Evolutionary conservation across 2,329 filamentous ascomycete species (phyloP).

Genomic region (Ophiosphaerella korrae): DNA sequence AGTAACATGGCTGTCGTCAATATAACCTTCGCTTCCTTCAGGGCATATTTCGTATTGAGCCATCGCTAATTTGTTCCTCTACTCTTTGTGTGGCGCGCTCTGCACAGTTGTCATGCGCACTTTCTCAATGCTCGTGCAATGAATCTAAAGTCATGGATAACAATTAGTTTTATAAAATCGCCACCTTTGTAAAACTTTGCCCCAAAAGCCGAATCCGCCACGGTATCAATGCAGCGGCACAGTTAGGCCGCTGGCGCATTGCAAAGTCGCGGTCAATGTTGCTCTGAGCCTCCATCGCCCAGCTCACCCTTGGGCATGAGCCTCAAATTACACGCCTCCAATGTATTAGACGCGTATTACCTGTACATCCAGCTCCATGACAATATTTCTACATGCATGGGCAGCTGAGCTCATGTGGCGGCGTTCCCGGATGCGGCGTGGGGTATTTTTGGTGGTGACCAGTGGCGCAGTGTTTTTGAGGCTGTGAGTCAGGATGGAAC

Average conservation of each 20-base stretch:
- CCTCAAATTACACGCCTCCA: neutral
- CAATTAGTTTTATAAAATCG: neutral
- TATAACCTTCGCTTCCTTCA: constrained; percentile 15
- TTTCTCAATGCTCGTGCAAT: neutral
- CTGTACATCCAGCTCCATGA: neutral
- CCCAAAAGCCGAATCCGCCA: no score
- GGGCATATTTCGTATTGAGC: no score
- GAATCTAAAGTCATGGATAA: neutral
- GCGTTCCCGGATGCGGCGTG: no score
- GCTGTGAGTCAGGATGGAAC: no score
- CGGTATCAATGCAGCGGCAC: no score
- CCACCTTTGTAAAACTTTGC: neutral
- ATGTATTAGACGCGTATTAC: neutral
- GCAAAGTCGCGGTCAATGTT: neutral
- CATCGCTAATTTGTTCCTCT: no score
- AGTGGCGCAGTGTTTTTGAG: no score
- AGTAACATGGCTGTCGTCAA: constrained; percentile 23
- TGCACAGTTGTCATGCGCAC: neutral
- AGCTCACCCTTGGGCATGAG: neutral
- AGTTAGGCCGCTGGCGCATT: neutral
- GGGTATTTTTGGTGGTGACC: no score
- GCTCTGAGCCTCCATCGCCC: neutral
- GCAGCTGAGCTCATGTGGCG: no score
- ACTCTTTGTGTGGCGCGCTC: no score
- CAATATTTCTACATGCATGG: neutral